Evolutionary conservation across 2,329 filamentous ascomycete species (phyloP), one percentile per base, ranked within the genome.

Genomic region (Emergomyces pasteurianus): DNA sequence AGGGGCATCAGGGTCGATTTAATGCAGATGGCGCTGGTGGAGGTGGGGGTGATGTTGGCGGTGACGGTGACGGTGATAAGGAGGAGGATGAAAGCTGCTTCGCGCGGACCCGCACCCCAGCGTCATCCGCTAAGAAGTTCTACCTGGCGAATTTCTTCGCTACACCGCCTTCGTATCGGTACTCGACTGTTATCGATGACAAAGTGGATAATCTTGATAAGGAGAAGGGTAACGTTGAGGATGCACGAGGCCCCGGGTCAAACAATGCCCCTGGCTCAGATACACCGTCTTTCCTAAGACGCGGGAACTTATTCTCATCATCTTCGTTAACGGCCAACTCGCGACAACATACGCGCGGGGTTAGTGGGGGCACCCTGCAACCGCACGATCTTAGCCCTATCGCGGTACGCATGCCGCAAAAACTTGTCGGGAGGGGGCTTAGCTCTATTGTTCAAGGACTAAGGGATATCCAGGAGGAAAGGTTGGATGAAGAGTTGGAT

Each of bases 101-200:
- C 38, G 34, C 31, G 71, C 21, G 38, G 14, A 14, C 23, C 31
- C 40, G 75, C 7, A 78, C 77, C 0, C 77, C 77, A 2, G 72
- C 71, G 2, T 78, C 75, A 14, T 74, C 75, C 12, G 74, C 74
- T 10, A 77, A 76, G 62, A 75, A 73, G 60, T 76, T 76, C 60
- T 75, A 75, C 64, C 70, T 79, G 16, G 73, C 75, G 12, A 75
- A 74, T 54, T 71, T 78, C 42, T 78, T 78, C 61, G 75, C 75
- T 14, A 78, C 77, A 0, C 77, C 77, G 1, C 78, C 74, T 3
- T 75, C 75, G 0, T 69, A 74, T 65, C 73, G 75, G 47, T 79
- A 75, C 64, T 71, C 73, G 1, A 67, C 71, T 4, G 74, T 74
- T 65, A 72, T 77, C 7, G 71, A 75, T 38, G 66, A 69, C 14